Conservation (phyloP, 768 basidiomycete species). For the Kwoniella sp. region DNA sequence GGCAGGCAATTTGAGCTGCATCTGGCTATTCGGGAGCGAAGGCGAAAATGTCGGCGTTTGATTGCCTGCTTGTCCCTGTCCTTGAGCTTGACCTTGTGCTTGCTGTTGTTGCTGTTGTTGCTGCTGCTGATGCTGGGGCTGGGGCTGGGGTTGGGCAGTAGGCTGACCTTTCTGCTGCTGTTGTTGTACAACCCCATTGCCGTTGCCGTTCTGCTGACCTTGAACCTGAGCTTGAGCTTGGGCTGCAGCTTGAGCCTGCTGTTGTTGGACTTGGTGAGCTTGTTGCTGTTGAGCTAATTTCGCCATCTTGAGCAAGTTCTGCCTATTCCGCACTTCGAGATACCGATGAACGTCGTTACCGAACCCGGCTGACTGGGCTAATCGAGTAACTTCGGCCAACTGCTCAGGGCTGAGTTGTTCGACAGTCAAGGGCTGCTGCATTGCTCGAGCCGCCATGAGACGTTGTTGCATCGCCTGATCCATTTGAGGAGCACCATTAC, state of each 20-base stretch:
- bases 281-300: slow-evolving; percentile 24
- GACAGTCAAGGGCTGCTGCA: slow-evolving; percentile 10
- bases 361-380: slow-evolving; percentile 23
- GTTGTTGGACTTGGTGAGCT: slow-evolving; percentile 21
- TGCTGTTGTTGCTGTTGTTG: slow-evolving; percentile 8
- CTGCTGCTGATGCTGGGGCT: no score
- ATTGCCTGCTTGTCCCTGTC: slow-evolving; percentile 6
- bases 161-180: neutral
- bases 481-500: slow-evolving; percentile 5
- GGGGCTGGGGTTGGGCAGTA: neutral
- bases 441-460: slow-evolving; percentile 18
- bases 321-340: slow-evolving; percentile 24
- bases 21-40: slow-evolving; percentile 27
- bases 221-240: slow-evolving; percentile 16
- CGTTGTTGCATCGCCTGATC: slow-evolving; percentile 25
- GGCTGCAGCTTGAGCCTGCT: slow-evolving; percentile 7
- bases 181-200: neutral
- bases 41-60: slow-evolving; percentile 10
- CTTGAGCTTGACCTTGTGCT: slow-evolving; percentile 6
- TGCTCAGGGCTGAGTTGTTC: slow-evolving; percentile 17
- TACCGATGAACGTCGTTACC: slow-evolving; percentile 28
- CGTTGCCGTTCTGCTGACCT: slow-evolving; percentile 3
- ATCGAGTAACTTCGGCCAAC: slow-evolving; percentile 17
- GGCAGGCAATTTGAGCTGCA: slow-evolving; percentile 45
- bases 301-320: slow-evolving; percentile 25